These are phyloP conservation scores for Phytophthora pseudosyringae DNA, from an alignment of 352 stramenopile species.

Conservation along the genomic window DNA sequence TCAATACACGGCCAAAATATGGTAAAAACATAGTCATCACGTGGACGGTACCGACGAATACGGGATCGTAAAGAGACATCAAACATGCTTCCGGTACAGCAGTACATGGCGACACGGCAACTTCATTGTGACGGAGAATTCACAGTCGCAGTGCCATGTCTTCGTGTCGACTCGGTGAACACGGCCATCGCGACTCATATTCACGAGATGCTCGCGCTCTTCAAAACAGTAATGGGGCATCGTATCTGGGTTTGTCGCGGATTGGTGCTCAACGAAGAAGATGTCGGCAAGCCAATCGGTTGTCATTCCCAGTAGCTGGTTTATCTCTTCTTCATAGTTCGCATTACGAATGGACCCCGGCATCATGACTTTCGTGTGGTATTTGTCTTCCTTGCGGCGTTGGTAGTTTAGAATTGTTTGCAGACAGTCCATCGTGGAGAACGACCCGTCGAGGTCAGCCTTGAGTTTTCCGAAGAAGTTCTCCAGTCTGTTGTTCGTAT, in stretches of 20 bases:
- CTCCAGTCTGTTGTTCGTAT: conserved; percentile 11
- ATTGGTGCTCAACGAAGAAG: conserved; percentile 3
- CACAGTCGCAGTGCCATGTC: conserved; percentile 1
- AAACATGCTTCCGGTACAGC: not conserved
- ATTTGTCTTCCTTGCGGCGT: not conserved
- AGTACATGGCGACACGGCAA: conserved; percentile 7
- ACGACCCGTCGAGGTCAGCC: not conserved
- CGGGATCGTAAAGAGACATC: not conserved
- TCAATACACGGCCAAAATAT: too few species aligned
- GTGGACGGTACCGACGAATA: conserved; percentile 10
- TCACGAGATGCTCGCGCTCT: not conserved
- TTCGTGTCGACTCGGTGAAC: conserved; percentile 5
- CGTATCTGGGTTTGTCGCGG: not conserved
- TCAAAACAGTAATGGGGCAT: not conserved
- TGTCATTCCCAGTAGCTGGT: conserved; percentile 8
- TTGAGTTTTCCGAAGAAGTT: conserved; percentile 14
- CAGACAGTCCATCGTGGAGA: conserved; percentile 1
- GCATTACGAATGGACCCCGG: not conserved
- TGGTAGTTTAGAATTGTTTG: not conserved
- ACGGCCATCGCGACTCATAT: not conserved
- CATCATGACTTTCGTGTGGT: not conserved
- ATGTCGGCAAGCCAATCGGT: not conserved
- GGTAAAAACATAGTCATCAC: conserved; percentile 9
- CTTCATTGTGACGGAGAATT: conserved; percentile 9
- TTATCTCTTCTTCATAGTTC: conserved; percentile 3